Base-by-base conservation (phyloP, 1,284 basidiomycete species). In the Cryptococcus sp. region DNA sequence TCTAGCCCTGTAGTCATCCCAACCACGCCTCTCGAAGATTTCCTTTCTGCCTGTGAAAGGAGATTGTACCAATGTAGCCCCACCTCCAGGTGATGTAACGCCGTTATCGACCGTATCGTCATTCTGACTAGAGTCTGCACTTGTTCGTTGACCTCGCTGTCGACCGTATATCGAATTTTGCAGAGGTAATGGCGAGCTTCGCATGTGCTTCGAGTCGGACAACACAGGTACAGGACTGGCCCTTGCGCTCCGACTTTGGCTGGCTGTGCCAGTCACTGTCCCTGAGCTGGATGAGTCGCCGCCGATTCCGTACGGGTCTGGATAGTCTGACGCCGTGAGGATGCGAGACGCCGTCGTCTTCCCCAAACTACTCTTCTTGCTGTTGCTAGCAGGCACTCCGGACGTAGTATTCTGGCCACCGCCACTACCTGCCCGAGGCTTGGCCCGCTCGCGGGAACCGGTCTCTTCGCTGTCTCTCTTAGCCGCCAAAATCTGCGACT, bases 1-100 rank as follows among this genome's bases (percentile, higher is more conserved):
- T 49, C 62, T 58, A 19, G 55, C 59, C 54, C 52, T 61, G 40
- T 72, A 73, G 34, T 23, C 52, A 13, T 50, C 52, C 67, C 62
- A 67, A 11, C 55, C 54, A 15, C 37, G 34, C 19, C 45, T 39
- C 22, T 58, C 59, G 38, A 61, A 61, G 17, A 38, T 49, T 11
- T 60, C 55, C 45, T 55, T 39, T 23, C 46, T 56, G 17, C 51
- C 59, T 39, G 54, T 54, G 19, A 53, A 40, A 26, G 41, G 25
- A 6, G 50, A 22, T 47, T 25, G 46, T 8, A 10, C 26, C 26
- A 7, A 7, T 10, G 10, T 19, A 13, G 6, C 17, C n/a, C 19
- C 25, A 8, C 46, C 41, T 22, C n/a, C n/a, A n/a, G 7, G 7
- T 44, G 25, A 2, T 7, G 17, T 16, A n/a, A 29, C 1, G 17